Base-by-base conservation (phyloP, 2,329 filamentous ascomycete genomes). In the Scedosporium aurantiacum region DNA sequence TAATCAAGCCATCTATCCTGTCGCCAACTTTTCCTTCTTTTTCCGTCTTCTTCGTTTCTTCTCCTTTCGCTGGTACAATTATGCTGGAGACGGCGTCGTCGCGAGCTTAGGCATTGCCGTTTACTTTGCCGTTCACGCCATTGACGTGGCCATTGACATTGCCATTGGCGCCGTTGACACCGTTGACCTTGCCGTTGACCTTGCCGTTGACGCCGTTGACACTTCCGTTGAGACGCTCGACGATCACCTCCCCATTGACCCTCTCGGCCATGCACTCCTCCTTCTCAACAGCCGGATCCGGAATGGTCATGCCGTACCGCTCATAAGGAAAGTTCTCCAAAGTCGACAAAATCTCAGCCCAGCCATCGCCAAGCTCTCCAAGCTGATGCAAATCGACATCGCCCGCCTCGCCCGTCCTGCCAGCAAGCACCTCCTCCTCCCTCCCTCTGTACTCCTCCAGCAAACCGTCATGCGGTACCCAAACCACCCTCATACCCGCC, bases 401-500 rank as follows among this genome's bases (percentile, higher is more conserved):
- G 12, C 80, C 81, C 0, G 81, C 87, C 74, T 88, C 85, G 1
- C 89, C 89, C 25, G 88, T 91, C 67, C 85, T 76, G 0, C 92
- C 94, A 0, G 94, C 93, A 23, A 99, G 76, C 2, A 99, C 90
- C 70, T 91, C 84, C 10, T 81, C 81, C 76, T 96, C 91, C 52
- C 87, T 81, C 1, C 89, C 91, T 47, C 79, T 76, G 68, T 90
- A 96, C 71, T 93, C 89, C 60, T 83, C 78, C 74, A 88, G 79
- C 60, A 99, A 76, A 69, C 84, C 89, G 1, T 85, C 83, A 74
- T 97, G 91, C 25, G 94, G 94, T 67, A 85, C 88, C 94, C 94
- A 99, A 1, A 96, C 80, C 12, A 95, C 91, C 66, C 93, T 85
- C 93, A 97, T 97, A 0, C 93, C 93, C 0, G 94, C 94, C 66